phyloP scores from a whole-genome alignment of 2,329 filamentous ascomycete species.

The Stachybotrys echinatus region DNA sequence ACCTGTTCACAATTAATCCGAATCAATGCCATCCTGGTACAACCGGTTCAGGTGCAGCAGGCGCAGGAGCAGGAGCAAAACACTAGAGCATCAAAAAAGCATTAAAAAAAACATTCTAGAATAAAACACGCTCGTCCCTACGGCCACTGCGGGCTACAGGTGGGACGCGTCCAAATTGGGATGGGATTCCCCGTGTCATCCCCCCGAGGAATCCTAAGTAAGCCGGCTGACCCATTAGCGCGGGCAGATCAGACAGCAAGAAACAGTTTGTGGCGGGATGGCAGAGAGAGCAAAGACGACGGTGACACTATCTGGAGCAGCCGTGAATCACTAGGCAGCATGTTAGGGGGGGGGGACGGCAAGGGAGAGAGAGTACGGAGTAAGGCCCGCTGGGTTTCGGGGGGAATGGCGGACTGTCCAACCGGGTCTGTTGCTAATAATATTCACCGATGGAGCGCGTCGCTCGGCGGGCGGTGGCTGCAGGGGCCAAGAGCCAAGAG shows the following conservation, averaged over 20 bases:
- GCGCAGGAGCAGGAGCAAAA: too few relatives aligned
- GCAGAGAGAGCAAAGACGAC: neutral
- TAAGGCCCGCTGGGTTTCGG: neutral
- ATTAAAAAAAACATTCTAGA: too few relatives aligned
- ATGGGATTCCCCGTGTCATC: neutral
- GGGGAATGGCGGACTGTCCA: neutral
- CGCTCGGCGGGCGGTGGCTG: neutral
- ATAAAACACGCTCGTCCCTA: too few relatives aligned
- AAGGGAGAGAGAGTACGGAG: neutral
- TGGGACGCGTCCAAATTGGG: too few relatives aligned
- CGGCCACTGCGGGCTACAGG: too few relatives aligned
- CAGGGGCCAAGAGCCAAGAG: neutral
- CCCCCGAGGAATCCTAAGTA: neutral
- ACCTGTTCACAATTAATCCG: too few relatives aligned
- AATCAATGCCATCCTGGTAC: too few relatives aligned
- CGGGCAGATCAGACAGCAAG: neutral
- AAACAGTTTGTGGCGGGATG: neutral
- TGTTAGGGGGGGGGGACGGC: neutral
- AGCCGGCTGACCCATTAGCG: neutral
- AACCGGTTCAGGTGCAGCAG: too few relatives aligned
- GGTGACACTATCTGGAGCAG: neutral
- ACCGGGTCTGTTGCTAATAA: neutral
- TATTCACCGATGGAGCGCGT: neutral
- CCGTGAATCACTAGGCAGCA: neutral
- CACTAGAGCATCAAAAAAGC: too few relatives aligned